phyloP scores from a whole-genome alignment of 192 early-diverging fungal genomes.

The Pilobolus umbonatus region DNA sequence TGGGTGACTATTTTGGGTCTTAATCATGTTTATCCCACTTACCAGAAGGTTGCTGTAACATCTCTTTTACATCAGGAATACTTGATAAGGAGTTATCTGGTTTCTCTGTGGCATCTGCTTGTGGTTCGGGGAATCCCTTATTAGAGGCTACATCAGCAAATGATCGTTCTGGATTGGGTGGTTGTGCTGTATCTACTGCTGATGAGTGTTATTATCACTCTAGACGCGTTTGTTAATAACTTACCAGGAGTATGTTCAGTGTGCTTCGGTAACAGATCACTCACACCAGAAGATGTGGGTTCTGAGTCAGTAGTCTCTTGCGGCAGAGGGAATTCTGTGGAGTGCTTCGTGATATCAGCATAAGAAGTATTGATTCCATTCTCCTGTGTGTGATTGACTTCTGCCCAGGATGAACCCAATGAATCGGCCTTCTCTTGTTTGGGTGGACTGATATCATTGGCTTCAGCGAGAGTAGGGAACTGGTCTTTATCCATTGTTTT shows the following conservation, averaged over 20 bases:
- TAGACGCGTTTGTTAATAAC: background rate
- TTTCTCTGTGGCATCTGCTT: background rate
- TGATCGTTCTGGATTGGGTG: conserved; percentile 26
- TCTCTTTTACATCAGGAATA: conserved; percentile 27
- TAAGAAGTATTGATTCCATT: conserved; percentile 7
- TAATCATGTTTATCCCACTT: background rate
- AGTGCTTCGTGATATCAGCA: conserved; percentile 23
- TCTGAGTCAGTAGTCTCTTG: background rate
- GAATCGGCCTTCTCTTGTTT: too few relatives aligned
- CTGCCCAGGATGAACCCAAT: background rate
- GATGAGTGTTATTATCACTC: background rate
- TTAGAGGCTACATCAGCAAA: conserved; percentile 21
- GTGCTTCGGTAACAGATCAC: conserved; percentile 14
- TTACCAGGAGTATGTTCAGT: background rate
- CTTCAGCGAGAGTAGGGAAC: too few relatives aligned
- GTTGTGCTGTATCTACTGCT: conserved; percentile 3
- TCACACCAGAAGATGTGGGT: conserved; percentile 14
- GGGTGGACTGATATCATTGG: too few relatives aligned
- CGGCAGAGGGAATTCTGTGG: conserved; percentile 23
- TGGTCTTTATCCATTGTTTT: too few relatives aligned
- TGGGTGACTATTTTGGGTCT: background rate
- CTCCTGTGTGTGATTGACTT: background rate
- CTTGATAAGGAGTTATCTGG: conserved; percentile 3
- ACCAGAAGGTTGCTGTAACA: conserved; percentile 23
- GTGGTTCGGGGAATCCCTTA: conserved; percentile 19